These are phyloP conservation scores for Diaporthe nobilis DNA, from an alignment of 2,329 filamentous ascomycete species.

Conservation along the genomic window DNA sequence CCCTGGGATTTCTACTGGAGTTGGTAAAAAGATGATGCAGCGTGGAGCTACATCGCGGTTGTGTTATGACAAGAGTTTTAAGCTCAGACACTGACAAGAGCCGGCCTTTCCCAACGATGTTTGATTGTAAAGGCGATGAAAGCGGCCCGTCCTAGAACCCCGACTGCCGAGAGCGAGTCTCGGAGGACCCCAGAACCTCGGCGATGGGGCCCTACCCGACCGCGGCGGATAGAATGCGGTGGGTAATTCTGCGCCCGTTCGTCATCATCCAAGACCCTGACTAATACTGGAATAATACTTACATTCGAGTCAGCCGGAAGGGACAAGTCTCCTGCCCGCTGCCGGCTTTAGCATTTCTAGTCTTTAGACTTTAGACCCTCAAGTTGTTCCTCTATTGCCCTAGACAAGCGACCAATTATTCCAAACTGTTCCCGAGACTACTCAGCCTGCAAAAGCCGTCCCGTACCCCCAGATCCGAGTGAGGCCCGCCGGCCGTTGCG, in stretches of 20 bases:
- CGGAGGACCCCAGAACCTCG: slow-evolving; percentile 24
- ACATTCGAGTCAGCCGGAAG: slow-evolving; percentile 18
- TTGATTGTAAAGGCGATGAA: not conserved
- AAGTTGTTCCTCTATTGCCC: not conserved
- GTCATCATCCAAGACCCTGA: slow-evolving; percentile 28
- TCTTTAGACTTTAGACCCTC: not conserved
- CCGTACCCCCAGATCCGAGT: not conserved
- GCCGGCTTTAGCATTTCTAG: not conserved
- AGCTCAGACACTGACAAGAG: not conserved
- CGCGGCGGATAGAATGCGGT: slow-evolving; percentile 7
- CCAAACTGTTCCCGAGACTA: not conserved
- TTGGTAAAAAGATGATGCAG: not conserved
- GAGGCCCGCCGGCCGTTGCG: slow-evolving; percentile 11
- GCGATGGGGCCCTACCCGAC: slow-evolving; percentile 17
- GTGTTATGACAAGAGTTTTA: not conserved
- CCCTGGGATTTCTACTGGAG: not conserved
- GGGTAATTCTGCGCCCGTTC: slow-evolving; percentile 30
- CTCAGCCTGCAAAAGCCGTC: not conserved
- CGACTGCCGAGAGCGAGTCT: slow-evolving; percentile 30
- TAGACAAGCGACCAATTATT: not conserved
- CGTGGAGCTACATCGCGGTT: not conserved
- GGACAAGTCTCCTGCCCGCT: slow-evolving; percentile 3
- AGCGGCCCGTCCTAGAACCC: slow-evolving; percentile 1
- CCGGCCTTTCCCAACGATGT: not conserved
- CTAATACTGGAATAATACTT: slow-evolving; percentile 29